Base-by-base conservation (phyloP, 2,329 filamentous ascomycete species). In the Epichloe bromicola region DNA sequence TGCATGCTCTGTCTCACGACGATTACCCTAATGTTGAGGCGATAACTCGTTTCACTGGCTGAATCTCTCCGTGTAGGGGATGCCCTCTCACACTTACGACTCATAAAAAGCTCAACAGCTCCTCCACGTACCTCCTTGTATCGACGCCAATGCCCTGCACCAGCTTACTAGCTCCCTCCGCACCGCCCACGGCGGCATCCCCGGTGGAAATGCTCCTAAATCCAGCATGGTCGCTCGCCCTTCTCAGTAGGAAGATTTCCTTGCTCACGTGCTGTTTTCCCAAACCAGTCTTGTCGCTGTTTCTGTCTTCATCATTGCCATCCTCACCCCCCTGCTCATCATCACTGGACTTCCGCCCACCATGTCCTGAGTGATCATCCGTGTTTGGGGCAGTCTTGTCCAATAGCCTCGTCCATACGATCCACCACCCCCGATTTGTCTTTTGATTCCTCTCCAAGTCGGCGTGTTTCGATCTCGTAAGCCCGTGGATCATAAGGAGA, bases 81-180 rank as follows among this genome's bases (percentile, higher is more conserved):
- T 30, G 26, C 26, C 26, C 26, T 30, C 26, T 30, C 26, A 30
- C 7, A 30, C 26, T 3, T 8, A 8, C 26, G 7, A 33, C 3
- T 56, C 53, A 68, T 34, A 69, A 53, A 60, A 88, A 63, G 60
- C 75, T 86, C 63, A 89, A 67, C 51, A 90, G 63, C 1, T 80
- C 81, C 63, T 89, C 85, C 4, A 89, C 79, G 64, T 89, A 89
- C 61, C 76, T 78, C 64, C 82, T 76, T 33, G 85, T 87, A 70
- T 90, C 86, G 36, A 89, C 75, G 0, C 86, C 86, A 55, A 90
- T 87, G 0, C 85, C 86, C 60, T 86, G 82, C 0, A 78, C 80
- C 56, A 88, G 65, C 51, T 76, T 75, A 19, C 74, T 76, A 1
- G 81, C 77, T 3, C 78, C 79, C 23, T 76, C 77, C 43, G 74